phyloP scores from a whole-genome alignment of 352 stramenopile genomes.

The Detonula confervacea region DNA sequence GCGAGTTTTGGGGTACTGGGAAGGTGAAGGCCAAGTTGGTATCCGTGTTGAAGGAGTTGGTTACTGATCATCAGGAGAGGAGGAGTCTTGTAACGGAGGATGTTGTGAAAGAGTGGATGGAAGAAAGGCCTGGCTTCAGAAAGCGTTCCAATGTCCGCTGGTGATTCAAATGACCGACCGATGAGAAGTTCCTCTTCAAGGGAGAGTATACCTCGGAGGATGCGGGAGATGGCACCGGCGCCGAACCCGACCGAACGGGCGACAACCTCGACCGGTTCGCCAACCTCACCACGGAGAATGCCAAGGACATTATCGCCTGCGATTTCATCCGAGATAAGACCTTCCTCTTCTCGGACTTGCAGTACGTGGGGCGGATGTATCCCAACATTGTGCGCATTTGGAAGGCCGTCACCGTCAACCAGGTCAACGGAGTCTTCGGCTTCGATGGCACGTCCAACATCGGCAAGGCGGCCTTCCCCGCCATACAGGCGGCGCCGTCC shows the following conservation, averaged over 20 bases:
- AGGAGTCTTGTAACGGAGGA: conserved; percentile 94
- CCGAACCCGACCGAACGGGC: conserved; percentile 53
- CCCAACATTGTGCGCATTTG: conserved; percentile 99
- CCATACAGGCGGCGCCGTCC: conserved; percentile 96
- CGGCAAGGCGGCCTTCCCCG: conserved; percentile 98
- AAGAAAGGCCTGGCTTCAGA: conserved; percentile 91
- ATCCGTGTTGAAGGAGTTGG: conserved; percentile 90
- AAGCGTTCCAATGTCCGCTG: conserved; percentile 97
- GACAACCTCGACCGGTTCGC: conserved; percentile 89
- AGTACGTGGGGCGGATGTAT: conserved; percentile 99
- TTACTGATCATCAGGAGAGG: conserved; percentile 93
- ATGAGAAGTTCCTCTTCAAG: conserved; percentile 99
- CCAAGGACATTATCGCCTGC: conserved; percentile 99
- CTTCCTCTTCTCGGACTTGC: conserved; percentile 99
- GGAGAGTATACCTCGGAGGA: conserved; percentile 85
- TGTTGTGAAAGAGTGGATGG: conserved; percentile 97
- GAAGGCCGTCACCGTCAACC: conserved; percentile 97
- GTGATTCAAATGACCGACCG: conserved; percentile 99
- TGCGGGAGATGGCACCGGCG: conserved; percentile 14
- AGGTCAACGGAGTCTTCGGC: conserved; percentile 98
- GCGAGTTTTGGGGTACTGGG: conserved; percentile 93
- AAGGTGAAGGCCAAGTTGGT: conserved; percentile 99
- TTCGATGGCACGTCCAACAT: conserved; percentile 98
- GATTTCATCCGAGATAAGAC: conserved; percentile 93
- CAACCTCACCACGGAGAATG: conserved; percentile 97